phyloP scores from a whole-genome alignment of 345 rosid genomes.

The Acer campestre region DNA sequence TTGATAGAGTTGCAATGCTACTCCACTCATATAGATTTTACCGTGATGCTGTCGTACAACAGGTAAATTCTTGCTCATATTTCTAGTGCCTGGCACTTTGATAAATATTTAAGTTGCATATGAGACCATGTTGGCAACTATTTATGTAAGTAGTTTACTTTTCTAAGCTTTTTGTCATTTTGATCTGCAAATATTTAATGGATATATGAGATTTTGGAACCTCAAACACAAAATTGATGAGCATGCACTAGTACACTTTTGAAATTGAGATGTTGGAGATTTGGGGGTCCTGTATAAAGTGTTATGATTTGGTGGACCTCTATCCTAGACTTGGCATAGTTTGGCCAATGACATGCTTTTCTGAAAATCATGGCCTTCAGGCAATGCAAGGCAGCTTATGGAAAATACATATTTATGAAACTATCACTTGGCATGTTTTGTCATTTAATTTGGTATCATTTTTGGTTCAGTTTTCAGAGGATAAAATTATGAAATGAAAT shows the following conservation, averaged over 20 bases:
- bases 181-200: not conserved
- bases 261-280: not conserved
- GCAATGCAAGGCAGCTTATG: not conserved
- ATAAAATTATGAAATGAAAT: not conserved
- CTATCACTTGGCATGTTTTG: not conserved
- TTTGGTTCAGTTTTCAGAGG: not conserved
- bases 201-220: not conserved
- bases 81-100: conserved; percentile 2
- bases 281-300: not conserved
- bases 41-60: conserved; percentile 94
- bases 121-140: not conserved
- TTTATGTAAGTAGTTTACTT: conserved; percentile 7
- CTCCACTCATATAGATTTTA: conserved; percentile 90
- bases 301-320: not conserved
- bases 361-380: not conserved
- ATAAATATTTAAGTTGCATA: not conserved
- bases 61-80: conserved; percentile 45
- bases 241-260: not conserved
- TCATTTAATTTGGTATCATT: not conserved
- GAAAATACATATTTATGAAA: not conserved
- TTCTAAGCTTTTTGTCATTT: not conserved
- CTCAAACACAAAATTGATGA: conserved; percentile 6
- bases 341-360: not conserved
- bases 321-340: not conserved
- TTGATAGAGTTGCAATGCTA: conserved; percentile 95